Evolutionary conservation across 2,329 filamentous ascomycete genomes (phyloP).

Genomic region (Coleophoma eucalyptorum): DNA sequence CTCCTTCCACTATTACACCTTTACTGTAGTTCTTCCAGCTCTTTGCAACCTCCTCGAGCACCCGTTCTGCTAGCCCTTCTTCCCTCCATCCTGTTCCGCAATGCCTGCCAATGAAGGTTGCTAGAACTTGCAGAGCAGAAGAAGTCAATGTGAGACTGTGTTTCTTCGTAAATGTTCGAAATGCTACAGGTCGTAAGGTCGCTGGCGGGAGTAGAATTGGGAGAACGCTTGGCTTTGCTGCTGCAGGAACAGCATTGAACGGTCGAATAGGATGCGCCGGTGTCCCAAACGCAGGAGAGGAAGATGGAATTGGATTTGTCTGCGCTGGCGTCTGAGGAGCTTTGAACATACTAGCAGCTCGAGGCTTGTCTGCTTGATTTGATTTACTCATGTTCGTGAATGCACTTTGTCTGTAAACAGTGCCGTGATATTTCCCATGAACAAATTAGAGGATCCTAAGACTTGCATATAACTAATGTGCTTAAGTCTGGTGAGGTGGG

Average conservation of each 20-base stretch:
- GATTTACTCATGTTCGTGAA: slow-evolving; percentile 19
- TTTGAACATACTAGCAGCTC: slow-evolving; percentile 23
- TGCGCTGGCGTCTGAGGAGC: slow-evolving; percentile 18
- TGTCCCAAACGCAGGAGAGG: slow-evolving; percentile 86
- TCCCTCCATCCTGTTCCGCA: slow-evolving; percentile 97
- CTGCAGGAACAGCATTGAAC: slow-evolving; percentile 32
- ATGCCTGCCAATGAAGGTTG: slow-evolving; percentile 85
- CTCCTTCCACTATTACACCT: slow-evolving; percentile 86
- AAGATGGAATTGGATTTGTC: slow-evolving; percentile 70
- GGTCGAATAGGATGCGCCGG: slow-evolving; percentile 75
- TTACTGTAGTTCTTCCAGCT: slow-evolving; percentile 89
- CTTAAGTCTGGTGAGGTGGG: neutral
- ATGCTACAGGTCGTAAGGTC: slow-evolving; percentile 84
- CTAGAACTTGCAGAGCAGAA: slow-evolving; percentile 77
- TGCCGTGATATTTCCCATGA: neutral
- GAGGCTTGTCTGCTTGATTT: slow-evolving; percentile 16
- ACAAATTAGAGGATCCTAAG: too few species aligned
- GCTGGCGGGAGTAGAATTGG: slow-evolving; percentile 86
- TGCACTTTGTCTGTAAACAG: neutral
- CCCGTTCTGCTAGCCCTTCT: slow-evolving; percentile 86
- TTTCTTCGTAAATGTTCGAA: slow-evolving; percentile 95
- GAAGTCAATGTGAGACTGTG: slow-evolving; percentile 91
- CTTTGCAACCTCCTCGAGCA: slow-evolving; percentile 87
- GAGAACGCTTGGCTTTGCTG: slow-evolving; percentile 51
- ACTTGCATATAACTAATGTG: too few species aligned